These are phyloP conservation scores for Colletotrichum sp. DNA, from an alignment of 2,329 filamentous ascomycete genomes.

Conservation along the genomic window DNA sequence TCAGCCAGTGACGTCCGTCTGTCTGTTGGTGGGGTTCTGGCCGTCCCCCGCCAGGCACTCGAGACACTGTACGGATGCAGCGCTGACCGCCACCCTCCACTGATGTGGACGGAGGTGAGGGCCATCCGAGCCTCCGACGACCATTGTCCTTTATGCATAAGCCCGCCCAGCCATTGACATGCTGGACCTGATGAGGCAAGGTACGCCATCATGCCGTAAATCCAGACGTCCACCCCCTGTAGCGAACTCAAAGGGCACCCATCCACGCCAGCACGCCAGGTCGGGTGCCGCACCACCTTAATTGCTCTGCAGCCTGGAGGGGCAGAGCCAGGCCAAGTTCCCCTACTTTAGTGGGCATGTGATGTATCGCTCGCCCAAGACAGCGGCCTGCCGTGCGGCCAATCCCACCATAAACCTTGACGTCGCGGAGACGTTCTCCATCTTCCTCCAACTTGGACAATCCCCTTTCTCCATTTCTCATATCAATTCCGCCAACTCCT, in stretches of 20 bases:
- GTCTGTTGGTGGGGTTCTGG: neutral
- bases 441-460: neutral
- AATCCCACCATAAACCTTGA: constrained; percentile 13
- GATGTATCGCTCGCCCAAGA: constrained; percentile 3
- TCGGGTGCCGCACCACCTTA: neutral
- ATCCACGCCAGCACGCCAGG: neutral
- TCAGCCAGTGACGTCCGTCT: constrained; percentile 7
- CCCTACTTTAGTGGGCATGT: constrained; percentile 3
- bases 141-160: neutral
- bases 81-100: neutral
- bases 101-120: neutral
- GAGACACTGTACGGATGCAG: neutral
- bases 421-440: constrained; percentile 13
- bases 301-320: constrained; percentile 14
- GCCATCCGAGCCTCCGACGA: neutral
- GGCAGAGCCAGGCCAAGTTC: neutral
- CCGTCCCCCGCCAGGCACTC: neutral
- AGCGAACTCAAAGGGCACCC: neutral
- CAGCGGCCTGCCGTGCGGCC: neutral
- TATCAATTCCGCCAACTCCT: neutral
- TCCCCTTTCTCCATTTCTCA: constrained; percentile 10
- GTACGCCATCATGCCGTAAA: neutral
- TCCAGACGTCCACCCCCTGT: neutral
- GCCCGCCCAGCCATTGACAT: neutral
- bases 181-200: neutral